phyloP scores from a whole-genome alignment of 495 filamentous ascomycete species.

The Neurospora tetraspora region DNA sequence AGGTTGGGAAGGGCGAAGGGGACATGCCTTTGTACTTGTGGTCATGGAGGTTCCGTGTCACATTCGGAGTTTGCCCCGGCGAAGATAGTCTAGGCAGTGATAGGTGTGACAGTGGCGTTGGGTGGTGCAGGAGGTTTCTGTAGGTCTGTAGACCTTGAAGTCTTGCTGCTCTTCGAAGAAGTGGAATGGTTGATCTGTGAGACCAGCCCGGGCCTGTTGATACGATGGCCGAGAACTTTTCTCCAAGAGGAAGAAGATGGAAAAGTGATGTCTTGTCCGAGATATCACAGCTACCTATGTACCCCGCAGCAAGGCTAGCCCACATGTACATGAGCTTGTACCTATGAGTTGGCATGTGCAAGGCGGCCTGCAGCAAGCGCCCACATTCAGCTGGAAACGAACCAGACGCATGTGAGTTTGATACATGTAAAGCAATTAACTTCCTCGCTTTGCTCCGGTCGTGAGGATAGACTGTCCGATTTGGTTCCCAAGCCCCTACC shows the following conservation, averaged over 20 bases:
- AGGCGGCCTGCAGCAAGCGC: neutral
- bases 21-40: neutral
- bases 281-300: neutral
- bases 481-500: no score
- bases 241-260: neutral
- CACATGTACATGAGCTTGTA: neutral
- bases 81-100: neutral
- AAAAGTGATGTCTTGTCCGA: neutral
- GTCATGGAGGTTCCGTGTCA: neutral
- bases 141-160: neutral
- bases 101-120: neutral
- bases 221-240: neutral
- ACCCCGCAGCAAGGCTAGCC: neutral
- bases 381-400: neutral
- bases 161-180: neutral
- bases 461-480: neutral
- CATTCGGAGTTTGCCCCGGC: neutral
- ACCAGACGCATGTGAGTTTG: neutral
- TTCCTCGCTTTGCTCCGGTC: neutral
- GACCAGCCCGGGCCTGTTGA: neutral
- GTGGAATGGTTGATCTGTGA: neutral
- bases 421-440: neutral
- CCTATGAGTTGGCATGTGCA: neutral
- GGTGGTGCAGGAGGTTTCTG: neutral
- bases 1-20: neutral